Evolutionary conservation across 306 rosid genomes (phyloP), one percentile per base, ranked within the genome.

Genomic region (Quercus ilex): DNA sequence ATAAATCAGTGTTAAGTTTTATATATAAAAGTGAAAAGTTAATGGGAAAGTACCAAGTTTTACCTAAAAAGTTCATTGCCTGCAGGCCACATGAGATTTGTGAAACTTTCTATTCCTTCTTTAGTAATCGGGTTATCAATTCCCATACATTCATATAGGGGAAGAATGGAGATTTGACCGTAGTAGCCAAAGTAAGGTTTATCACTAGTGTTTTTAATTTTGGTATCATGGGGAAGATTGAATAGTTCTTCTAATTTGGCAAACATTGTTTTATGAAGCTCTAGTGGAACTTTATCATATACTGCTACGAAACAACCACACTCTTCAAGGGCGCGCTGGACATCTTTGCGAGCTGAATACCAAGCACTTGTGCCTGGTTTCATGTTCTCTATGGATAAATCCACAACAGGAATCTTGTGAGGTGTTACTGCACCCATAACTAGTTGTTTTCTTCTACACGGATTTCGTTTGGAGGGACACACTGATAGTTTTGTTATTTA

Each of bases 131-230:
- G 87, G 43, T 79, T 68, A 64, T 83, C 89, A 35, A 86, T 86
- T 18, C 89, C 89, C 74, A 86, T 30, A 74, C 87, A 83, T 76
- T 86, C 89, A 69, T 86, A 87, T 12, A 86, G 83, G 53, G 89
- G 89, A 21, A 86, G 26, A 0, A 55, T 58, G 14, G 78, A 82
- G 68, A 83, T 77, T 70, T 83, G 81, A 3, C 87, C 89, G 30
- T 83, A 83, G 33, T 86, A 83, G 3, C 89, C 89, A 76, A 74
- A 83, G 12, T 78, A 71, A 23, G 89, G 85, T 73, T 83, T 86
- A 4, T 83, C 89, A 15, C 83, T 83, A 25, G 65, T 80, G 75
- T 83, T 86, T 64, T 58, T 80, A 87, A 77, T 83, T 76, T 86
- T 86, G 49, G 83, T 82, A 62, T 74, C 70, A 33, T 78, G 46